Conservation (phyloP, 2,329 filamentous ascomycete species). For the Pestalotiopsis sp. region DNA sequence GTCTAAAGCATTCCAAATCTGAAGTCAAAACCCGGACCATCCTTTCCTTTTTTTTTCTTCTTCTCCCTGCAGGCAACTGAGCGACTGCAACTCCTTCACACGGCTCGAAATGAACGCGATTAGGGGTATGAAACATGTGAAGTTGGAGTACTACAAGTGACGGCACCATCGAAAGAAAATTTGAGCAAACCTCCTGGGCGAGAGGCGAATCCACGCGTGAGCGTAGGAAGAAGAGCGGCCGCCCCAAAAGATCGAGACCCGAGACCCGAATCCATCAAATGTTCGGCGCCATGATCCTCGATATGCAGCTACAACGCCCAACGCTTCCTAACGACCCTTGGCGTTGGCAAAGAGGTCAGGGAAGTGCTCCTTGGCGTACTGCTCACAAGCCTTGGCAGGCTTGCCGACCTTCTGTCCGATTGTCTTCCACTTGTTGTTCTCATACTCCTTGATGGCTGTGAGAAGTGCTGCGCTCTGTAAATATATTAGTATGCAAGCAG, state of each 20-base stretch:
- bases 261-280: background rate
- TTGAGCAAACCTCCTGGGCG: background rate
- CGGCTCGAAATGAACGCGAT: constrained; percentile 8
- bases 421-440: constrained; percentile 97
- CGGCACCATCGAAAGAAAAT: background rate
- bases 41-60: background rate
- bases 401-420: constrained; percentile 98
- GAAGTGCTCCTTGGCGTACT: constrained; percentile 97
- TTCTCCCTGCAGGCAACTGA: background rate
- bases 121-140: constrained; percentile 8
- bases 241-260: background rate
- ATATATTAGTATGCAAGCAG: constrained; percentile 16
- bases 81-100: background rate
- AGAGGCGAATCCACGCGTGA: background rate
- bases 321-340: background rate
- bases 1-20: too few species aligned
- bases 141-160: background rate
- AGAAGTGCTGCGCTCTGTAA: constrained; percentile 74
- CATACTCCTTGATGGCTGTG: constrained; percentile 97
- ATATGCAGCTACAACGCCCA: background rate
- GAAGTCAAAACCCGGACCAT: background rate
- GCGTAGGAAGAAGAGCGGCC: background rate
- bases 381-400: constrained; percentile 91
- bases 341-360: constrained; percentile 42
- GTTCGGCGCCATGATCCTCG: background rate